Evolutionary conservation across 2,329 filamentous ascomycete species (phyloP), one percentile per base, ranked within the genome.

Genomic region (Tolypocladium guangdongense): DNA sequence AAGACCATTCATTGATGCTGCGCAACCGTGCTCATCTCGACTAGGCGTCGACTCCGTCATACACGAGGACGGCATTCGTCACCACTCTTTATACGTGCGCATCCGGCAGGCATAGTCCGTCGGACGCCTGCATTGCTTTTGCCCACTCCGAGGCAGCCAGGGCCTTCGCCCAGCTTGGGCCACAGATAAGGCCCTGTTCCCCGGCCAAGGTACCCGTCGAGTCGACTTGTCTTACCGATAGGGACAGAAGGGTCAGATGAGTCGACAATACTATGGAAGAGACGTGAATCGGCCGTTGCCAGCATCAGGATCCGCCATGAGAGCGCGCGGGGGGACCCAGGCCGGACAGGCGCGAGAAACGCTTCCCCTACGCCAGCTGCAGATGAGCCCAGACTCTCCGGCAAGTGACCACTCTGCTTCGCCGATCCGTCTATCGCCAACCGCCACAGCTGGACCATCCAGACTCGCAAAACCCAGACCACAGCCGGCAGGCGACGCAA

Each of bases 231-330:
- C 45, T 22, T 49, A 6, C 22, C 24, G 22, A 24, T 11, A 7
- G 27, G 30, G 20, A 7, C 36, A 30, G 27, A 20, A 38, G 33
- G 32, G 51, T 50, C 75, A 74, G 74, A 82, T 81, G 79, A 81
- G 73, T 75, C 73, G 70, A 66, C 63, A 65, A 62, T 74, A 80
- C 73, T 68, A 81, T 80, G 78, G 73, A 69, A 73, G 68, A 66
- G 68, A 69, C 59, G 76, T 76, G 76, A 78, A 80, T 58, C 70
- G 68, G 66, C 63, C 69, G 61, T 62, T 68, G 57, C 63, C 63
- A 52, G 59, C 61, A 66, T 71, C 67, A 60, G 76, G 76, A 62
- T 80, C 79, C 56, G 74, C 80, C 60, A 75, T 66, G 66, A 75
- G 73, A 63, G 79, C 78, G 39, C 76, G 80, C 65, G 78, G 82